Percentiles rank a stretch among this genome's conserved stretches.
Conservation (phyloP, 305 asterid genomes). For the Fraxinus xanthoxyloides region DNA sequence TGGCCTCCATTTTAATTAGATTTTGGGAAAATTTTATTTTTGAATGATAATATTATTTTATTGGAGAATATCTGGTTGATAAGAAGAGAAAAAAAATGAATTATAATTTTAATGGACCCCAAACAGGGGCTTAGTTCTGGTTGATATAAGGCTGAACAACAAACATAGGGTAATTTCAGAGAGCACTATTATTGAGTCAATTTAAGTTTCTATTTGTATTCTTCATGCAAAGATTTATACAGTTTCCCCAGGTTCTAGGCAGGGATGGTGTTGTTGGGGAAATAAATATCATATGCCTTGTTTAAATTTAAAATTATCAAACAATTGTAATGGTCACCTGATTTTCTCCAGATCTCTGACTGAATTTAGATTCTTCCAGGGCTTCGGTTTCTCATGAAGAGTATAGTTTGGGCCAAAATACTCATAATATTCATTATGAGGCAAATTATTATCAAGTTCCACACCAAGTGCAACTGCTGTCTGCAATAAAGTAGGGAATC, state of each 20-base stretch:
- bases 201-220: neutral
- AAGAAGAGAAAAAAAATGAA: no score
- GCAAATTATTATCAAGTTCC: slow-evolving; percentile 56
- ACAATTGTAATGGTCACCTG: slow-evolving; percentile 31
- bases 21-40: no score
- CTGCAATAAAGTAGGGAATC: slow-evolving; percentile 27
- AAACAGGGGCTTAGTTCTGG: no score
- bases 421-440: slow-evolving; percentile 57
- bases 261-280: neutral
- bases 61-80: no score
- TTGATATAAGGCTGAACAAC: neutral
- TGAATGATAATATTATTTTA: no score
- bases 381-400: slow-evolving; percentile 47
- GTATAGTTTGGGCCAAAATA: slow-evolving; percentile 61
- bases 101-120: no score
- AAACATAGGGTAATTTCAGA: neutral
- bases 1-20: no score
- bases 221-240: neutral
- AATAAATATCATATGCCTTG: neutral
- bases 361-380: slow-evolving; percentile 44
- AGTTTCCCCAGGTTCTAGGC: neutral
- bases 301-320: neutral
- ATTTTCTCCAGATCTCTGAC: slow-evolving; percentile 43
- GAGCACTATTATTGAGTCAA: neutral
- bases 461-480: slow-evolving; percentile 64